phyloP scores from a whole-genome alignment of 1,284 basidiomycete genomes.

The Anthracocystis walkeri region DNA sequence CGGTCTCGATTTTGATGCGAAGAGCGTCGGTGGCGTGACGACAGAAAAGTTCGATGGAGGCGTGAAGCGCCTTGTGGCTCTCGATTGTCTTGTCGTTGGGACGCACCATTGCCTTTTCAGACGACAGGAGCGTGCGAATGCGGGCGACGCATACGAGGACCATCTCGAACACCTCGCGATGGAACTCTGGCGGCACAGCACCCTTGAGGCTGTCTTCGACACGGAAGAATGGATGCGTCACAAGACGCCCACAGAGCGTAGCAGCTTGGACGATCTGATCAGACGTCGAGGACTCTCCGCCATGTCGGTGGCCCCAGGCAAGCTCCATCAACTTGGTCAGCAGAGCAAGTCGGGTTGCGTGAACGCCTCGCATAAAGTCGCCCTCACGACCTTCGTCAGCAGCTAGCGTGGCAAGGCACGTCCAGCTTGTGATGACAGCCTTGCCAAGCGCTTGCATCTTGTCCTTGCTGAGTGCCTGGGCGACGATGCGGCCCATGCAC shows the following conservation, averaged over 20 bases:
- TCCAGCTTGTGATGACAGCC: slow-evolving; percentile 47
- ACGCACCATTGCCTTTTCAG: slow-evolving; percentile 14
- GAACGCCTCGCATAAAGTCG: slow-evolving; percentile 85
- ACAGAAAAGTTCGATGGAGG: slow-evolving; percentile 82
- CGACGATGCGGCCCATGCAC: slow-evolving; percentile 75
- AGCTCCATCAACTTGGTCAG: slow-evolving; percentile 82
- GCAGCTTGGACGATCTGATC: slow-evolving; percentile 77
- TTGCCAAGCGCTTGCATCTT: slow-evolving; percentile 31
- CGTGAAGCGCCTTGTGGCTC: slow-evolving; percentile 75
- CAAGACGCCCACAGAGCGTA: slow-evolving; percentile 76
- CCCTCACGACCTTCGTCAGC: slow-evolving; percentile 80
- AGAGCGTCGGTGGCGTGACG: slow-evolving; percentile 76
- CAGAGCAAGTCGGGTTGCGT: slow-evolving; percentile 80
- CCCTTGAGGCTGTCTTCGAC: slow-evolving; percentile 81
- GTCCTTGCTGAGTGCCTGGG: slow-evolving; percentile 76
- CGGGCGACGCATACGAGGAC: slow-evolving; percentile 41
- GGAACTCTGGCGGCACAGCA: slow-evolving; percentile 78
- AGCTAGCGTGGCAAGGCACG: slow-evolving; percentile 70
- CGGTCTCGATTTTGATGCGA: slow-evolving; percentile 77
- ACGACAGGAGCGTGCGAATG: slow-evolving; percentile 28
- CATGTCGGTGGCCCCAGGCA: slow-evolving; percentile 73
- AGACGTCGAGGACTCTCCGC: slow-evolving; percentile 22
- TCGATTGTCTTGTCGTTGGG: slow-evolving; percentile 44
- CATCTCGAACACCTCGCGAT: slow-evolving; percentile 71
- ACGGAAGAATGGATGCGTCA: slow-evolving; percentile 80